Base-by-base conservation (phyloP, 495 filamentous ascomycete genomes). In the Penicillium lagena region DNA sequence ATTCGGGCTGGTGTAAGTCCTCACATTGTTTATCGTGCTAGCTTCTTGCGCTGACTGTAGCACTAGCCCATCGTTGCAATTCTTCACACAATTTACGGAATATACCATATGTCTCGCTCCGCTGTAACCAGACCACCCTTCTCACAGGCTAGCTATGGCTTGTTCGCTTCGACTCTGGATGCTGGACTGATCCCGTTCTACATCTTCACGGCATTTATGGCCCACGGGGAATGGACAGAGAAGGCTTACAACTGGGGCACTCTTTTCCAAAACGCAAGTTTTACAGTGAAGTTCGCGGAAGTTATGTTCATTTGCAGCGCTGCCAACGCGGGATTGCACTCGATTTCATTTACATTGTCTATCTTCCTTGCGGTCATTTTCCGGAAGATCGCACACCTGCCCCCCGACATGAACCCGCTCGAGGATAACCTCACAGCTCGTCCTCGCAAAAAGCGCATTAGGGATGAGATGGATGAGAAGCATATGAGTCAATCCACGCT, bases 321-420 rank as follows among this genome's bases (percentile, higher is more conserved):
- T 22, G 63, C 67, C 28, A 77, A 80, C 28, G 82, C 70, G 32
- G 80, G 75, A 7, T 53, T 94, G 9, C 89, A 95, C 56, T 63
- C 82, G 2, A 42, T 90, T 8, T 87, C 86, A 4, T 60, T 90
- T 5, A 65, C 64, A 9, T 68, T 94, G 27, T 86, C 84, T 1
- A 58, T 86, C 14, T 94, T 80, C 52, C 71, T 95, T 7, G 77
- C 77, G 2, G 53, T 87, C 39, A 76, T 86, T 48, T 95, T 95
- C 80, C 79, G 81, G 9, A 80, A 87, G 51, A 95, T 96, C 51
- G 68, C 81, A 17, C 70, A 70, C 11, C 74, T 96, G 43, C 90
- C 90, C 2, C 90, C 90, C 0, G 90, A 96, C 52, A 86, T 94
- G 84, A 96, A 95, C 51, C 90, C 90, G 7, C 67, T 96, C 7